These are phyloP conservation scores for Hamamelis virginiana DNA, from an alignment of 164 flowering plant genomes.

Conservation along the genomic window DNA sequence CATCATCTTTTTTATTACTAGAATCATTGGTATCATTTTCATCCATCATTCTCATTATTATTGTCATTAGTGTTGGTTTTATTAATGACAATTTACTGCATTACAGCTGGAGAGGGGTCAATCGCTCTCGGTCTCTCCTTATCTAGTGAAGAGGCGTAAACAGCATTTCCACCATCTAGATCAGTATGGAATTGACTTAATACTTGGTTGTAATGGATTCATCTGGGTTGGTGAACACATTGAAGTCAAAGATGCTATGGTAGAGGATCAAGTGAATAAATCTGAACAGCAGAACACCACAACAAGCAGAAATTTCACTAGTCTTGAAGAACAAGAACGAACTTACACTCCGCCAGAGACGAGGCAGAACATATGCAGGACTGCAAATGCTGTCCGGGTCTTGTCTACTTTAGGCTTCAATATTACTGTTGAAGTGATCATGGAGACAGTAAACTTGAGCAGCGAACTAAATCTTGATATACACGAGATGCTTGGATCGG, in stretches of 20 bases:
- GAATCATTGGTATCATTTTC: neutral
- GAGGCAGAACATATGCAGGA: constrained; percentile 73
- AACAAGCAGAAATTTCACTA: constrained; percentile 6
- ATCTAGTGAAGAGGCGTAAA: constrained; percentile 82
- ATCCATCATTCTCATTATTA: neutral
- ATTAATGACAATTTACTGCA: neutral
- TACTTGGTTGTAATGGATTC: constrained; percentile 92
- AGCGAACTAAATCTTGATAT: constrained; percentile 45
- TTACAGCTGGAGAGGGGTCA: constrained; percentile 90
- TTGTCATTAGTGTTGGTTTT: neutral
- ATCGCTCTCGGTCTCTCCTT: constrained; percentile 68
- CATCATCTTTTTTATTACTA: neutral
- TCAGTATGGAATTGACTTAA: constrained; percentile 71
- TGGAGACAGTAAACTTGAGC: constrained; percentile 52
- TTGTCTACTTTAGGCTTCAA: constrained; percentile 71
- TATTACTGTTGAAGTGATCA: constrained; percentile 59
- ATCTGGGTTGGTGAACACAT: constrained; percentile 93
- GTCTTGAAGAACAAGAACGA: constrained; percentile 46
- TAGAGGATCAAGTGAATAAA: constrained; percentile 45
- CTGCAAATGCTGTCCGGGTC: constrained; percentile 77
- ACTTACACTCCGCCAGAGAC: constrained; percentile 50
- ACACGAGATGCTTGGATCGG: constrained; percentile 92
- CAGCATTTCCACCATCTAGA: constrained; percentile 91
- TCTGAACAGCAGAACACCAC: constrained; percentile 30
- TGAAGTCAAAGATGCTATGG: constrained; percentile 55